Evolutionary conservation across 345 rosid species (phyloP).

Genomic region (Zanthoxylum bungeanum): DNA sequence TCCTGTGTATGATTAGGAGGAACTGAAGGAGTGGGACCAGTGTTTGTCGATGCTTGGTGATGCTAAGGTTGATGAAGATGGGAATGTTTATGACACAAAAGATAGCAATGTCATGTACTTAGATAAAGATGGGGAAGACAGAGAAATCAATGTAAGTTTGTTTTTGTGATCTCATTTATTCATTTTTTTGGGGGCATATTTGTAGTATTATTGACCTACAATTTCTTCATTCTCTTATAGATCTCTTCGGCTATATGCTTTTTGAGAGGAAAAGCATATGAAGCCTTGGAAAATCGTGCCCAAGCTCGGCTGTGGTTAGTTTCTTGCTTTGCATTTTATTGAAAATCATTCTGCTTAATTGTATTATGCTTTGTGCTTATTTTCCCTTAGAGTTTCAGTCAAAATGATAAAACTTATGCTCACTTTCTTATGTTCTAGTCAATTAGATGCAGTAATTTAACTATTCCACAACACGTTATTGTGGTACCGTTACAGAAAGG

Average conservation of each 20-base stretch:
- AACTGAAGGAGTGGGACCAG: slow-evolving; percentile 96
- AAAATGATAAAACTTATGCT: background rate
- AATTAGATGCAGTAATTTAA: background rate
- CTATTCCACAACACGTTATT: background rate
- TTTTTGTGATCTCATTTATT: background rate
- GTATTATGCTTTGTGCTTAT: background rate
- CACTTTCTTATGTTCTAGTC: background rate
- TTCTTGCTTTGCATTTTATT: background rate
- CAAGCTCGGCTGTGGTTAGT: slow-evolving; percentile 88
- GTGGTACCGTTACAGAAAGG: background rate
- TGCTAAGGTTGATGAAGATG: slow-evolving; percentile 83
- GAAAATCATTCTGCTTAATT: background rate
- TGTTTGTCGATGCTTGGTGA: slow-evolving; percentile 88
- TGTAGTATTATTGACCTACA: background rate
- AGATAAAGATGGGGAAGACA: slow-evolving; percentile 93
- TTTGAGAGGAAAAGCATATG: slow-evolving; percentile 86
- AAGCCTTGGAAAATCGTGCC: slow-evolving; percentile 86
- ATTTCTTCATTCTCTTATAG: slow-evolving; percentile 32
- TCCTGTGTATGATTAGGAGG: slow-evolving; percentile 53
- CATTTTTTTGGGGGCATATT: background rate
- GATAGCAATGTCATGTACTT: slow-evolving; percentile 59
- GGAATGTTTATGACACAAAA: slow-evolving; percentile 67
- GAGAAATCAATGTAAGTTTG: slow-evolving; percentile 77
- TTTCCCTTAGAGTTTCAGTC: background rate
- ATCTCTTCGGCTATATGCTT: slow-evolving; percentile 93